Conservation (phyloP, 108 stramenopile species). For the Schizochytrium sp. region DNA sequence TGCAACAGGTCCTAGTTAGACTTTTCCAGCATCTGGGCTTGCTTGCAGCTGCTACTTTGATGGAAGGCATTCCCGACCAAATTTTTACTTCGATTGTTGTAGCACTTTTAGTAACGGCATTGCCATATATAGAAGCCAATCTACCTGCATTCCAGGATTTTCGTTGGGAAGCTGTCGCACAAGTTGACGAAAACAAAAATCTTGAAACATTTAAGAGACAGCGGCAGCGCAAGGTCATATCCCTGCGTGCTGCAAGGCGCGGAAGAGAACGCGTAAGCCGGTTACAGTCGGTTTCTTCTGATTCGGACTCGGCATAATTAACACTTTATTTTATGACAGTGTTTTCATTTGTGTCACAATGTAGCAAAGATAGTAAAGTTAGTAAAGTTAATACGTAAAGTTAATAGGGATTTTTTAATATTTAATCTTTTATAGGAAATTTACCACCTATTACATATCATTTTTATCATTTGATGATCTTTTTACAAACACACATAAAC, state of each 20-base stretch:
- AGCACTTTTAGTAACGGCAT: neutral
- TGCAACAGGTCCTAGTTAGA: neutral
- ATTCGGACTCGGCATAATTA: too few species aligned
- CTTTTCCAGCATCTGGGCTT: neutral
- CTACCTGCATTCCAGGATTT: neutral
- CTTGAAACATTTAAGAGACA: neutral
- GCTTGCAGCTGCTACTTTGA: neutral
- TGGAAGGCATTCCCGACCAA: conserved; percentile 13
- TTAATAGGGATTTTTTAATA: too few species aligned
- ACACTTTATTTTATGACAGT: too few species aligned
- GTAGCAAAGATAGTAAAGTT: too few species aligned
- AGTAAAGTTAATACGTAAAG: too few species aligned
- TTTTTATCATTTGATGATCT: too few species aligned
- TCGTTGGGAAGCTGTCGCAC: neutral
- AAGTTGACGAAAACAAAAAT: neutral
- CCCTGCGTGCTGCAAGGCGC: neutral
- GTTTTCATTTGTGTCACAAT: too few species aligned
- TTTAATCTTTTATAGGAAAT: too few species aligned
- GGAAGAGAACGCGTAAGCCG: too few species aligned
- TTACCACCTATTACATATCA: too few species aligned
- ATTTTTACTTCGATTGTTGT: conserved; percentile 31
- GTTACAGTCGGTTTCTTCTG: too few species aligned
- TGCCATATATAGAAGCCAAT: conserved; percentile 48
- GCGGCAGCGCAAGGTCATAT: neutral
- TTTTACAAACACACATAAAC: too few species aligned